Base-by-base conservation (phyloP, 495 filamentous ascomycete species). In the Podospora conica region DNA sequence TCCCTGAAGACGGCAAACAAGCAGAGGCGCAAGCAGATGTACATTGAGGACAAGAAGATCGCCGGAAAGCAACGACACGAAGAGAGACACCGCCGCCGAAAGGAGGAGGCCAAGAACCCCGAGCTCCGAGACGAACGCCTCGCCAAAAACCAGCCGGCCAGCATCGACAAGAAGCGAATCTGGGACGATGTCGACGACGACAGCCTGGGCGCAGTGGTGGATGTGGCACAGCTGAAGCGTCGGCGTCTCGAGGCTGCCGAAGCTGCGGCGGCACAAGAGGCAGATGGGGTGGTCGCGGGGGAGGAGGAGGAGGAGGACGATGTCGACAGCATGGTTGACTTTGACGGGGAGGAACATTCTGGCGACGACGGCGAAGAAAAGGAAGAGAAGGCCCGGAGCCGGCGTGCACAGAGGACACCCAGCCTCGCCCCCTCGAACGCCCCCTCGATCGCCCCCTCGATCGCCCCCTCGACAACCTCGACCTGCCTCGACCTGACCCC, bases 151-250 rank as follows among this genome's bases (percentile, higher is more conserved):
- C 81, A 93, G 53, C 92, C 95, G 2, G 74, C 86, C 53, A 97
- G 92, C 3, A 84, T 97, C 23, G 95, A 98, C 67, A 85, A 87
- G 57, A 97, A 97, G 82, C 80, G 95, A 73, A 86, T 91, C 60
- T 98, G 93, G 94, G 95, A 98, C 71, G 90, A 96, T 53, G 86
- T 89, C n/a, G 90, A 90, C 64, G 88, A 89, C 56, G 91, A 91
- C 68, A 84, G 86, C 69, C 78, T 96, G 55, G 89, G 90, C 24
- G 75, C 89, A 65, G 90, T 87, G 62, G 88, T 96, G 9, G 90
- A 96, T 75, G 84, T 94, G 54, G 88, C 89, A 73, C 83, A 87
- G 69, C 81, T 90, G 74, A 93, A 91, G 80, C 81, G 88, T 69
- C 83, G 86, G 71, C 88, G 87, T 71, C 75, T 88, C 65, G 86